Evolutionary conservation across 2,329 filamentous ascomycete species (phyloP), one percentile per base, ranked within the genome.

Genomic region (Shiraia bambusicola): DNA sequence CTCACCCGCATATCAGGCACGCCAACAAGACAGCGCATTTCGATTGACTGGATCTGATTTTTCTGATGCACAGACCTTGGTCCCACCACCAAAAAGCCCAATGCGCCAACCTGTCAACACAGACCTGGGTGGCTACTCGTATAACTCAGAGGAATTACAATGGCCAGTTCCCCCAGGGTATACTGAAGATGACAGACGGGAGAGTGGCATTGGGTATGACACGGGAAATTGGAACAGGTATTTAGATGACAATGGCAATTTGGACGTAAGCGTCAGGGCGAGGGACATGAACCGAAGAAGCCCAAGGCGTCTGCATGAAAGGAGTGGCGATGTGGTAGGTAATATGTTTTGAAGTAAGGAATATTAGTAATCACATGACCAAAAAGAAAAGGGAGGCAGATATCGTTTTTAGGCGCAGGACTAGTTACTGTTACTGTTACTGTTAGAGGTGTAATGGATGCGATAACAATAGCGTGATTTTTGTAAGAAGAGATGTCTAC

Each of bases 121-220:
- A 3, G 47, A 52, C 37, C 34, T 58, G 3, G 49, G 32, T 1
- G 34, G 34, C 4, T 58, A 58, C 27, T 49, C 52, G 3, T 59
- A 58, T 12, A 40, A 42, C 15, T 17, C 37, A 15, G 45, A 35
- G 2, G 56, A 56, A 1, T 45, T 52, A 45, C 40, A 44, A 10
- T 59, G 52, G 47, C 56, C 54, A 7, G 46, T 47, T 12, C 56
- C 54, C 2, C 53, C 54, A 1, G 46, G 45, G 11, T 58, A 56
- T 27, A 38, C 6, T 17, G 51, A 54, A 32, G 11, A 10, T 11
- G 15, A n/a, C 14, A 42, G 48, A 28, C 43, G 44, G 40, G 42
- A 36, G 33, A 41, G 37, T 30, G 35, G 39, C 28, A 32, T 37
- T 28, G 39, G 39, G 32, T 37, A 45, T 25, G 42, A 42, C 13